Percentiles rank a stretch among this genome's conserved stretches.
Conservation (phyloP, 2,329 filamentous ascomycete genomes). For the Ceratocystis cacaofunesta region DNA sequence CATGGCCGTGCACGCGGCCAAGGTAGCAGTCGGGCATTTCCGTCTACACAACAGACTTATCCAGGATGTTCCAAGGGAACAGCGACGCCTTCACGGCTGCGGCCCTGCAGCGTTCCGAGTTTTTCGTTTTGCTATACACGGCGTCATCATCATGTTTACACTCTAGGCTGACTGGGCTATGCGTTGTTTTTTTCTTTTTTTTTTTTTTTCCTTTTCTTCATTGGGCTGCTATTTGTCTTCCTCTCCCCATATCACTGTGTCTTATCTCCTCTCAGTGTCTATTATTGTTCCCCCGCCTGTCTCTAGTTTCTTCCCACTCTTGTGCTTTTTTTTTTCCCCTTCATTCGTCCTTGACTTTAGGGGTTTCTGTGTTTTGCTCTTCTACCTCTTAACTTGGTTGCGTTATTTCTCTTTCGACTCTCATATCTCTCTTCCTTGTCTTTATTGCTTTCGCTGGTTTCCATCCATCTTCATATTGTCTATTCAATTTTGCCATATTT, state of each 20-base stretch:
- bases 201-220: neutral
- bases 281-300: slow-evolving; percentile 4
- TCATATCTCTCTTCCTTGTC: neutral
- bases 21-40: neutral
- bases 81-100: neutral
- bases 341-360: slow-evolving; percentile 3
- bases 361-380: neutral
- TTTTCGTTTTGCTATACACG: slow-evolving; percentile 15
- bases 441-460: slow-evolving; percentile 3
- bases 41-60: neutral
- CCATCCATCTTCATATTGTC: slow-evolving; percentile 4
- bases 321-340: slow-evolving; percentile 4
- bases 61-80: neutral
- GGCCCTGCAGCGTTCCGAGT: slow-evolving; percentile 8
- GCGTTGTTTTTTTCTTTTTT: neutral
- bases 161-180: slow-evolving; percentile 12
- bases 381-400: slow-evolving; percentile 4
- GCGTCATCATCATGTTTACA: slow-evolving; percentile 10
- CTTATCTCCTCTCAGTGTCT: slow-evolving; percentile 1
- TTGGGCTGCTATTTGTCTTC: slow-evolving; percentile 1
- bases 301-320: slow-evolving; percentile 6
- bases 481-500: slow-evolving; percentile 8
- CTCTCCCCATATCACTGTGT: neutral
- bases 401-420: neutral
- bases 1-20: neutral